Conservation (phyloP, 2,329 filamentous ascomycete genomes). For the Fusarium verticillioides region DNA sequence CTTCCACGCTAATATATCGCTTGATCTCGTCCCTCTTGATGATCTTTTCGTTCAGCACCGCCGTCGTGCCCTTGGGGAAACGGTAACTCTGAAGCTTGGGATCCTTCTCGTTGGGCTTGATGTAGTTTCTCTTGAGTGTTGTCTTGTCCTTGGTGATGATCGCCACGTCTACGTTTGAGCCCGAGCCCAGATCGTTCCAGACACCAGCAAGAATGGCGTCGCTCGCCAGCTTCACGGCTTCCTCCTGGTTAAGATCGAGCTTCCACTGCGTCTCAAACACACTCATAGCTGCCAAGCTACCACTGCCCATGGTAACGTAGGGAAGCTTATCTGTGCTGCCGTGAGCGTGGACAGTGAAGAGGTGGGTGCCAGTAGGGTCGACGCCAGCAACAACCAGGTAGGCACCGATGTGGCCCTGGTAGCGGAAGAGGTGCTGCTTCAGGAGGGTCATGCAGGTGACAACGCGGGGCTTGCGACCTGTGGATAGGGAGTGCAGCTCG, state of each 20-base stretch:
- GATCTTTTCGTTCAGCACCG: slow-evolving; percentile 94
- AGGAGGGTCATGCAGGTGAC: slow-evolving; percentile 99
- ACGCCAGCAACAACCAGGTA: slow-evolving; percentile 98
- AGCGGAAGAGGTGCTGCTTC: slow-evolving; percentile 98
- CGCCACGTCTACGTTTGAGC: slow-evolving; percentile 96
- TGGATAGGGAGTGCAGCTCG: slow-evolving; percentile 95
- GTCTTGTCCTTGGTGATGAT: slow-evolving; percentile 97
- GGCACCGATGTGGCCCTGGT: slow-evolving; percentile 97
- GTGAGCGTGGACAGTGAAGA: slow-evolving; percentile 99
- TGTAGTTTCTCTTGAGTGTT: slow-evolving; percentile 89
- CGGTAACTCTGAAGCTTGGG: slow-evolving; percentile 94
- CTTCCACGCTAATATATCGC: slow-evolving; percentile 92
- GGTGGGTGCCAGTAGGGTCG: slow-evolving; percentile 92
- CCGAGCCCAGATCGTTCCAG: slow-evolving; percentile 97
- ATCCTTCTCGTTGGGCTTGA: slow-evolving; percentile 90
- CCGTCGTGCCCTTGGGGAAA: slow-evolving; percentile 92
- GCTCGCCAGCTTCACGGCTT: slow-evolving; percentile 82
- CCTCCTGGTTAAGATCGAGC: slow-evolving; percentile 77
- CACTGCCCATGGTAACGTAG: slow-evolving; percentile 99
- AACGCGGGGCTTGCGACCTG: slow-evolving; percentile 94
- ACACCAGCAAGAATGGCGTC: slow-evolving; percentile 96
- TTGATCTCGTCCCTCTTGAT: slow-evolving; percentile 94
- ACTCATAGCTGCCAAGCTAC: slow-evolving; percentile 95
- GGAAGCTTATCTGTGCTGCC: slow-evolving; percentile 98
- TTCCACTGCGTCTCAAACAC: slow-evolving; percentile 98